Base-by-base conservation (phyloP, 2,329 filamentous ascomycete species). In the Colletotrichum sidae region DNA sequence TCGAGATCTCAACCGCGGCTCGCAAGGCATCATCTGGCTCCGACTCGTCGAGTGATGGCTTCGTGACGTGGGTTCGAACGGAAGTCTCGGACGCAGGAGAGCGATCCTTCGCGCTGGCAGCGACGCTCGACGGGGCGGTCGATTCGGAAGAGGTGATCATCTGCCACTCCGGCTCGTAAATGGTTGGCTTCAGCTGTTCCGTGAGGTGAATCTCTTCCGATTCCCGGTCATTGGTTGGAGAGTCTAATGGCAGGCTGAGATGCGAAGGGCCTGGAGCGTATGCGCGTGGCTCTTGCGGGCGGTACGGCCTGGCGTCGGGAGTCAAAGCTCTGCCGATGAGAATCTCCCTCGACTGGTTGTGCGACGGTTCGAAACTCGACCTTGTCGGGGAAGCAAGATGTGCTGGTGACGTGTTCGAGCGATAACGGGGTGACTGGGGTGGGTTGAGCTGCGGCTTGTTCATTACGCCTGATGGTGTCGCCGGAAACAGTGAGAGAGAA, bases 1-100 rank as follows among this genome's bases (percentile, higher is more conserved):
- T 91, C 2, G 88, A 90, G 50, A 90, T 81, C 74, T 90, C 86
- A 4, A 89, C 88, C 2, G 88, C 86, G 47, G 82, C 82, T 68
- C 84, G 83, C 12, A 86, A 75, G 7, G 78, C 80, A 25, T 74
- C 73, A 68, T 83, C 79, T 1, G 75, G 56, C 44, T 62, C 62
- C 8, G 61, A 69, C 37, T 82, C 79, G 39, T 83, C 81, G 10
- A 74, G 65, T 10, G 78, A 77, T 4, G 72, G 70, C 62, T 72
- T 74, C 25, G 76, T 77, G 38, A 74, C 52, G 64, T 79, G 71
- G 9, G 76, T 77, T 60, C 71, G 72, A 7, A 75, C 69, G 6
- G 78, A 77, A 1, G 77, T 75, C 4, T 73, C 70, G 4, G 75
- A 76, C 8, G 76, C 75, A 0, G 73, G 73, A 15, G 70, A 75